Evolutionary conservation across 805 yeast genomes (phyloP).

Genomic region (Lachancea quebecensis): DNA sequence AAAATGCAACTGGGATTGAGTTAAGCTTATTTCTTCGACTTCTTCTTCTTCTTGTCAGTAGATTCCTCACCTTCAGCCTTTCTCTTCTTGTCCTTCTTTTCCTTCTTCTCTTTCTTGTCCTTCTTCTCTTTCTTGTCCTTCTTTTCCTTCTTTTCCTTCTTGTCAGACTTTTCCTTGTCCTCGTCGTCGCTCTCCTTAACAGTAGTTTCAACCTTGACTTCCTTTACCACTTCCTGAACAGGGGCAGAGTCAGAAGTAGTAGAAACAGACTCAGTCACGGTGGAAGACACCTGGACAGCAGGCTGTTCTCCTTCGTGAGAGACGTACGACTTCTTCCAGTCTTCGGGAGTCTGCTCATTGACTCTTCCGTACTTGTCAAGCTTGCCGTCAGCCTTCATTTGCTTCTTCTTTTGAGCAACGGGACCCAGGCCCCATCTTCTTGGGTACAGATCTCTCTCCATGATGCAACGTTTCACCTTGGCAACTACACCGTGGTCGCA

Average conservation of each 20-base stretch:
- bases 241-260: slow-evolving; percentile 35
- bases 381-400: slow-evolving; percentile 94
- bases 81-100: slow-evolving; percentile 33
- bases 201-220: slow-evolving; percentile 31
- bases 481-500: slow-evolving; percentile 99
- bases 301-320: slow-evolving; percentile 54
- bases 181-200: slow-evolving; percentile 46
- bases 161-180: slow-evolving; percentile 54
- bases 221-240: slow-evolving; percentile 36
- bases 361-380: slow-evolving; percentile 91
- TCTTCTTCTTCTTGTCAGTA: slow-evolving; percentile 34
- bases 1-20: slow-evolving; percentile 5
- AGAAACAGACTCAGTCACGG: slow-evolving; percentile 34
- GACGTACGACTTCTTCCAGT: slow-evolving; percentile 83
- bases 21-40: slow-evolving; percentile 35
- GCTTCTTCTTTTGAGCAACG: slow-evolving; percentile 97
- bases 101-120: slow-evolving; percentile 48
- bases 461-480: slow-evolving; percentile 96
- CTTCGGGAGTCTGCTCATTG: slow-evolving; percentile 88
- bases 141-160: slow-evolving; percentile 51
- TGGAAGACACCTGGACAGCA: slow-evolving; percentile 26
- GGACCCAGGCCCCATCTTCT: slow-evolving; percentile 99
- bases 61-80: slow-evolving; percentile 29
- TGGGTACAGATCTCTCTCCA: slow-evolving; percentile 99
- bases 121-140: slow-evolving; percentile 49